phyloP scores from a whole-genome alignment of 768 basidiomycete species.

The Amyloporia xantha region DNA sequence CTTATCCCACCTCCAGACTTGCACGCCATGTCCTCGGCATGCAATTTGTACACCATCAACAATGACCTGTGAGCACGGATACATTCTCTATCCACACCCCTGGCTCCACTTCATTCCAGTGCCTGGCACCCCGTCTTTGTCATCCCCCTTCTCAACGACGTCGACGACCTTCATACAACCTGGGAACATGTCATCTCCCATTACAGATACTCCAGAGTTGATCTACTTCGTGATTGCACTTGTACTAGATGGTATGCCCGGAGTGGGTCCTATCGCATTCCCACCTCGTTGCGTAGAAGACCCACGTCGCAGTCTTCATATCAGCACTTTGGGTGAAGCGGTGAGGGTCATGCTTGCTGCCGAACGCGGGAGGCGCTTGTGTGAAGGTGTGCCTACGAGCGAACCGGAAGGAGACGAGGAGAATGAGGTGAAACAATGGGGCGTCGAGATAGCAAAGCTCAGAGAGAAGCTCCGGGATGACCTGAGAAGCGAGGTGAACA shows the following conservation, averaged over 20 bases:
- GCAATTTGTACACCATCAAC: conserved; percentile 57
- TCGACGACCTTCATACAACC: conserved; percentile 29
- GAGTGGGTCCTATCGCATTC: conserved; percentile 67
- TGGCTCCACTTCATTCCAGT: conserved; percentile 33
- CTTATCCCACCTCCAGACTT: conserved; percentile 51
- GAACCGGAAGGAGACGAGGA: conserved; percentile 39
- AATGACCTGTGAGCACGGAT: conserved; percentile 61
- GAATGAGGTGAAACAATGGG: conserved; percentile 74
- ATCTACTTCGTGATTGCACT: conserved; percentile 24
- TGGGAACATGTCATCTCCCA: conserved; percentile 25
- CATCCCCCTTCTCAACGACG: conserved; percentile 25
- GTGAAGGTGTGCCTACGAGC: conserved; percentile 40
- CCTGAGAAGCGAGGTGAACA: too few species aligned
- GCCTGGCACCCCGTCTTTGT: conserved; percentile 36
- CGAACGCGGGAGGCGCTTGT: conserved; percentile 59
- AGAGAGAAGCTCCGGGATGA: conserved; percentile 52
- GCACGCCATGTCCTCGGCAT: conserved; percentile 57
- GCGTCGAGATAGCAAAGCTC: conserved; percentile 53
- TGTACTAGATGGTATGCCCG: conserved; percentile 57
- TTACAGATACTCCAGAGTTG: conserved; percentile 8
- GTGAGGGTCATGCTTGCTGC: conserved; percentile 59
- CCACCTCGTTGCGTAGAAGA: conserved; percentile 75
- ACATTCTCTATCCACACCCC: conserved; percentile 53
- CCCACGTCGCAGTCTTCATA: conserved; percentile 63
- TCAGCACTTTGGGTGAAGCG: conserved; percentile 67